Evolutionary conservation across 2,329 filamentous ascomycete genomes (phyloP).

Genomic region (Colletotrichum chrysophilum): DNA sequence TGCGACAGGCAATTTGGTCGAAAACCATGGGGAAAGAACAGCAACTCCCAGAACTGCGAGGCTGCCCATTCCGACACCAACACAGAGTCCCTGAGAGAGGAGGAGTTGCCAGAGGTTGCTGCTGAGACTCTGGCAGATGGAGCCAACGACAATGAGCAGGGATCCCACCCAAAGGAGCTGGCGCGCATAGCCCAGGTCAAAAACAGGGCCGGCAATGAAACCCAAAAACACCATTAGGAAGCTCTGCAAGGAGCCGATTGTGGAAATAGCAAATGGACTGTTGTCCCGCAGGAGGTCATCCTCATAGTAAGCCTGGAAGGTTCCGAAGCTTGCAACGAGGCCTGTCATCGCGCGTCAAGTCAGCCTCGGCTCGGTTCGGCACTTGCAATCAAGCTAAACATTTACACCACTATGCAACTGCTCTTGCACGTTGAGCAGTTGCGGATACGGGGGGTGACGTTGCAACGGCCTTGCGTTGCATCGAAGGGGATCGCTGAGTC

Average conservation of each 20-base stretch:
- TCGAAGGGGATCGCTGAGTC: neutral
- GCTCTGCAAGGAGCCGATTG: constrained; percentile 52
- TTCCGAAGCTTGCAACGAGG: constrained; percentile 47
- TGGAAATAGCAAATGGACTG: constrained; percentile 36
- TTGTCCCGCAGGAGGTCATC: constrained; percentile 28
- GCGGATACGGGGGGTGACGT: neutral
- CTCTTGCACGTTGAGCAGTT: neutral
- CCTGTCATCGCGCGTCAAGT: constrained; percentile 30
- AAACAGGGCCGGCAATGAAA: constrained; percentile 48
- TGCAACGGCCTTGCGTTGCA: neutral
- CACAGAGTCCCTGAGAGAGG: constrained; percentile 48
- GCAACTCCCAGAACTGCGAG: constrained; percentile 42
- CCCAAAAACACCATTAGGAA: constrained; percentile 50
- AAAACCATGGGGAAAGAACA: constrained; percentile 38
- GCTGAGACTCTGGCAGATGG: constrained; percentile 49
- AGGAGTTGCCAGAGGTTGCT: constrained; percentile 54
- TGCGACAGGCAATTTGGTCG: constrained; percentile 30
- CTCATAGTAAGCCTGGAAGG: constrained; percentile 59
- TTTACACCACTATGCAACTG: neutral
- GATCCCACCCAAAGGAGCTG: constrained; percentile 43
- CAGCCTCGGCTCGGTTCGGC: neutral
- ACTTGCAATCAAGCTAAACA: neutral
- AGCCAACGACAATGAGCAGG: constrained; percentile 48
- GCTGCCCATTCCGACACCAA: constrained; percentile 49
- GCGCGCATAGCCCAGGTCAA: constrained; percentile 51